Percentiles rank a stretch among this genome's conserved stretches.
Evolutionary conservation across 257 asterid species (phyloP).

Genomic region (Datura wrightii): DNA sequence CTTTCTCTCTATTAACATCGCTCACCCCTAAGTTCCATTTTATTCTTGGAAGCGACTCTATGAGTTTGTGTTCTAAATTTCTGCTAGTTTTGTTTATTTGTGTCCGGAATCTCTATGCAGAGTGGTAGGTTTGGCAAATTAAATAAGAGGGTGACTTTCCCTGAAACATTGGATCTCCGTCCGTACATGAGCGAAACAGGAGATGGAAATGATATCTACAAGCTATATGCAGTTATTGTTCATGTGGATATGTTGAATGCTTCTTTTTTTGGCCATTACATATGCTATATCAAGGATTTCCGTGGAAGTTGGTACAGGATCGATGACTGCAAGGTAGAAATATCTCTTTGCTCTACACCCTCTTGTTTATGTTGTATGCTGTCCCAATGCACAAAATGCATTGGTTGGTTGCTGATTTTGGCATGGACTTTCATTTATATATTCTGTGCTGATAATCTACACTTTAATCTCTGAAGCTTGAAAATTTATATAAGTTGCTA

Average conservation of each 20-base stretch:
- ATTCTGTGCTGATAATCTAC: slow-evolving; percentile 16
- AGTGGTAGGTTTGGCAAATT: slow-evolving; percentile 98
- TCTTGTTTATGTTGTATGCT: neutral
- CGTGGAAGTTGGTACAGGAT: slow-evolving; percentile 85
- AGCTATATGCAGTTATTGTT: slow-evolving; percentile 93
- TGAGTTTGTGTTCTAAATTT: neutral
- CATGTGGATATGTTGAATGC: slow-evolving; percentile 99
- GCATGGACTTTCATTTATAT: slow-evolving; percentile 17
- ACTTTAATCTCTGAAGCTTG: neutral
- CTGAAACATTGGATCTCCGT: slow-evolving; percentile 77
- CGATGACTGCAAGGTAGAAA: slow-evolving; percentile 88
- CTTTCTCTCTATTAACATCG: neutral
- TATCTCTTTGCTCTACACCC: neutral
- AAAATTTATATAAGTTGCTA: neutral
- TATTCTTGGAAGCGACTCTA: neutral
- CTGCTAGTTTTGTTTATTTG: slow-evolving; percentile 21
- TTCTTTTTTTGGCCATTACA: slow-evolving; percentile 94
- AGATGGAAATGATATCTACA: slow-evolving; percentile 71
- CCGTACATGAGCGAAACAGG: slow-evolving; percentile 77
- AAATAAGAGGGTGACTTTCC: slow-evolving; percentile 93
- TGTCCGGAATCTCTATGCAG: slow-evolving; percentile 47
- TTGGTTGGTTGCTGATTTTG: neutral
- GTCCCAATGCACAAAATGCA: neutral
- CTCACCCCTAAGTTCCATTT: neutral
- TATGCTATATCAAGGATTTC: slow-evolving; percentile 87